phyloP scores from a whole-genome alignment of 1,284 basidiomycete genomes.

The Tausonia pullulans region DNA sequence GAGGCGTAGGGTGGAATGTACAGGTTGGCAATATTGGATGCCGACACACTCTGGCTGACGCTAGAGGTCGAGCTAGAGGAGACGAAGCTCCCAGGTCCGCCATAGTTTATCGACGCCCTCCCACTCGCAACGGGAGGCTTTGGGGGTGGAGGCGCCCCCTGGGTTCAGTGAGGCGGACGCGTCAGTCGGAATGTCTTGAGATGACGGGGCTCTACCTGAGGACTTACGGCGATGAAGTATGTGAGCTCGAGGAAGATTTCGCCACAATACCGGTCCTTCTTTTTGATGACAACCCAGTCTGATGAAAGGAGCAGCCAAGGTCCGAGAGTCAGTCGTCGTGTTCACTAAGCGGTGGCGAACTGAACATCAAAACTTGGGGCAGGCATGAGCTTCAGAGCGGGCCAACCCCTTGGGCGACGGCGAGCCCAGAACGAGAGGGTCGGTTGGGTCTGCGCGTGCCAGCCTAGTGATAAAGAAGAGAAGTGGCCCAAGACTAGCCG shows the following conservation, averaged over 20 bases:
- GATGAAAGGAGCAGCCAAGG: constrained; percentile 10
- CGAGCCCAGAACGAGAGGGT: not conserved
- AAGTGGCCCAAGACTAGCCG: not conserved
- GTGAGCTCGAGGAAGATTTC: constrained; percentile 91
- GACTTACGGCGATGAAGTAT: constrained; percentile 44
- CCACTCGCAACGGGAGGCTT: constrained; percentile 5
- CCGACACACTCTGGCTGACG: constrained; percentile 6
- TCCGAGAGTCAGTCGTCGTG: too few species aligned
- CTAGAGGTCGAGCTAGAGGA: not conserved
- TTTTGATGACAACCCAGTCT: constrained; percentile 89
- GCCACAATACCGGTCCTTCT: constrained; percentile 85
- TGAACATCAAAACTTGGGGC: too few species aligned
- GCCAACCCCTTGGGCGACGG: too few species aligned
- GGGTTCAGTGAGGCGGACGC: not conserved
- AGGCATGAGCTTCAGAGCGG: too few species aligned
- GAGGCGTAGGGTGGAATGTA: constrained; percentile 2
- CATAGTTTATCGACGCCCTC: not conserved
- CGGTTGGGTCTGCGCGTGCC: not conserved
- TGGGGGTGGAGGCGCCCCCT: constrained; percentile 14
- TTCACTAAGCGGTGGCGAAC: too few species aligned
- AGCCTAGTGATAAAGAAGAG: not conserved
- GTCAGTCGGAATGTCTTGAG: not conserved
- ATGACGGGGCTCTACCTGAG: not conserved
- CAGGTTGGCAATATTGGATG: constrained; percentile 2
- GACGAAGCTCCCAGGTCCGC: constrained; percentile 1